Base-by-base conservation (phyloP, 306 rosid species). In the Fragaria vesca region DNA sequence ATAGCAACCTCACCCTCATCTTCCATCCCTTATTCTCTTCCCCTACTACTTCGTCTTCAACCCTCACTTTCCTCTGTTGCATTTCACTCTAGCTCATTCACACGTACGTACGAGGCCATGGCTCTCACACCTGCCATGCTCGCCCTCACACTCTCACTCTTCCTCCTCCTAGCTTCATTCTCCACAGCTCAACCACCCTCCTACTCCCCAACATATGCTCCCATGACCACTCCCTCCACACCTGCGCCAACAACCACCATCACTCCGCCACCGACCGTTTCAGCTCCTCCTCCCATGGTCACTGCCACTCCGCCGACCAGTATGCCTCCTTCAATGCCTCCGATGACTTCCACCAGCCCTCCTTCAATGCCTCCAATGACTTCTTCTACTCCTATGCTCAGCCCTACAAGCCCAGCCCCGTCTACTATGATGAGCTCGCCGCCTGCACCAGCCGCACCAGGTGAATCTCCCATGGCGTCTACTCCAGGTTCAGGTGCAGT, bases 141-240 rank as follows among this genome's bases (percentile, higher is more conserved):
- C 76, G 16, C 78, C 79, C 71, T 87, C 55, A 16, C 82, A 67
- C 38, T 89, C 65, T 81, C 78, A 72, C 55, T 89, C 20, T 32
- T 78, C 66, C 75, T 89, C 17, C n/a, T 84, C 17, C n/a, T 84
- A 4, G 60, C 91, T 7, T 28, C 67, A 72, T 61, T 85, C 28
- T 89, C 96, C 81, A 21, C 61, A n/a, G 83, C 85, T 12, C 90
- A 88, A 77, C 61, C 83, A 34, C 97, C 91, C 9, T 45, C 86
- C 38, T 70, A 81, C 8, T 81, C 88, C 57, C 89, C 93, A 4
- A 34, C 6, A 21, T 52, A 4, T 24, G 48, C 24, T 3, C 46
- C 84, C 21, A 34, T 0, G 12, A 42, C 82, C 13, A 42, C 81
- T 8, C 46, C 21, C 13, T 1, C 73, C 73, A 0, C 78, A 0